Evolutionary conservation across 2,329 filamentous ascomycete genomes (phyloP).

Genomic region (Exserohilum turcica): DNA sequence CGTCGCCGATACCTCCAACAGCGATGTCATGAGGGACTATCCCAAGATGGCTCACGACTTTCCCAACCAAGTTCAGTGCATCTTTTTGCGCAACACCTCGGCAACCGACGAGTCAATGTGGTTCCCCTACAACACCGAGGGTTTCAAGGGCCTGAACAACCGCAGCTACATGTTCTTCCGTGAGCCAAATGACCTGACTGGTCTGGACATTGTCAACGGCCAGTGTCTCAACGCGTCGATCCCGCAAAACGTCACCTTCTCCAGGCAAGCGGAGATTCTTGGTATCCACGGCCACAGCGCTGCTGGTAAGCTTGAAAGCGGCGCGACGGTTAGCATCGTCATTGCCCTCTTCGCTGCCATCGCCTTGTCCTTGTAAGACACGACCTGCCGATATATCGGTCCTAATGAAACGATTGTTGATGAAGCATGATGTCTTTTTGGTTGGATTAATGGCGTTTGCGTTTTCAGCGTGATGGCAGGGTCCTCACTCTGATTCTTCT

Average conservation of each 20-base stretch:
- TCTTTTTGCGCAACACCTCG: slow-evolving; percentile 75
- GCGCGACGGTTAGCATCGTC: slow-evolving; percentile 40
- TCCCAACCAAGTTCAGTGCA: slow-evolving; percentile 75
- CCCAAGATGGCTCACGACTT: slow-evolving; percentile 67
- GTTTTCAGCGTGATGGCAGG: background rate
- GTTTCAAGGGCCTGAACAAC: slow-evolving; percentile 70
- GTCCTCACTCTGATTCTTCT: background rate
- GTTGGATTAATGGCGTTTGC: too few species aligned
- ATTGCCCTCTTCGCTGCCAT: slow-evolving; percentile 42
- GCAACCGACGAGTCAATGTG: slow-evolving; percentile 69
- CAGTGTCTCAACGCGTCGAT: slow-evolving; percentile 70
- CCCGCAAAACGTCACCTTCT: slow-evolving; percentile 73
- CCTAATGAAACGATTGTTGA: background rate
- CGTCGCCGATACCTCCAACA: slow-evolving; percentile 76
- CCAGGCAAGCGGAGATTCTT: slow-evolving; percentile 42
- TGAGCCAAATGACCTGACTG: slow-evolving; percentile 69
- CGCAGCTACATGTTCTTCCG: slow-evolving; percentile 80
- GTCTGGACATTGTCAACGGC: slow-evolving; percentile 69
- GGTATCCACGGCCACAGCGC: slow-evolving; percentile 42
- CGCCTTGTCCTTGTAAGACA: slow-evolving; percentile 28
- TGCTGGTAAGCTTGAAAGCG: slow-evolving; percentile 30
- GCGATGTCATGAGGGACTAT: slow-evolving; percentile 72
- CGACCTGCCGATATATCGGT: background rate
- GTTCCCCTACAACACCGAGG: slow-evolving; percentile 76
- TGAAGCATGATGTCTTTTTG: slow-evolving; percentile 2